These are phyloP conservation scores for Pseudonectria buxi DNA, from an alignment of 2,329 filamentous ascomycete genomes.

Conservation along the genomic window DNA sequence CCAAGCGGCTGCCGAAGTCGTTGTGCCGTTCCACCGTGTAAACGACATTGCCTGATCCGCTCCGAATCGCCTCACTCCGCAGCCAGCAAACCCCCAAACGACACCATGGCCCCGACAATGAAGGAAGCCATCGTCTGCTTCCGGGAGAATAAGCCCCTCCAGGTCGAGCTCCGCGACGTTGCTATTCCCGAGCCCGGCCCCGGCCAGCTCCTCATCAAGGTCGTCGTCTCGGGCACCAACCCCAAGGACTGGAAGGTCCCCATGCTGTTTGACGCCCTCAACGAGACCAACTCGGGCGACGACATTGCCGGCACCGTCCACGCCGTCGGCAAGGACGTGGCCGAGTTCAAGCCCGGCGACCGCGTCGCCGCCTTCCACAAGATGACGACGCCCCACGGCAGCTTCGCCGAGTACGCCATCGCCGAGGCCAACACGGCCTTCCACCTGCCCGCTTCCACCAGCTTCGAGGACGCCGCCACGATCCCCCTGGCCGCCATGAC, in stretches of 20 bases:
- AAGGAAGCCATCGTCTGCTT: constrained; percentile 1
- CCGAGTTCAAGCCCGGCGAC: constrained; percentile 29
- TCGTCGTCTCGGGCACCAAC: constrained; percentile 12
- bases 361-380: constrained; percentile 44
- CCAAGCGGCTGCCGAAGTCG: too few relatives aligned
- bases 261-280: fast-evolving
- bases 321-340: constrained; percentile 13
- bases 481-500: constrained; percentile 51
- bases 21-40: too few relatives aligned
- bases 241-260: constrained; percentile 24
- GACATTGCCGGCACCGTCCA: constrained; percentile 19
- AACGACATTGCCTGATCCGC: too few relatives aligned
- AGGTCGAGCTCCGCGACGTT: background rate
- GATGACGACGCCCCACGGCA: constrained; percentile 44
- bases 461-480: constrained; percentile 51
- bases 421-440: constrained; percentile 51
- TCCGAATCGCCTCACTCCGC: too few relatives aligned
- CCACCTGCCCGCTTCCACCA: constrained; percentile 40
- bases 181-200: background rate
- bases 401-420: constrained; percentile 56
- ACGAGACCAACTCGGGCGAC: constrained; percentile 15
- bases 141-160: background rate
- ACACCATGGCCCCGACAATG: background rate
- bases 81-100: too few relatives aligned
- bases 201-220: background rate